Evolutionary conservation across 805 yeast species (phyloP), one percentile per base, ranked within the genome.

Genomic region (Wickerhamomyces mucosus): DNA sequence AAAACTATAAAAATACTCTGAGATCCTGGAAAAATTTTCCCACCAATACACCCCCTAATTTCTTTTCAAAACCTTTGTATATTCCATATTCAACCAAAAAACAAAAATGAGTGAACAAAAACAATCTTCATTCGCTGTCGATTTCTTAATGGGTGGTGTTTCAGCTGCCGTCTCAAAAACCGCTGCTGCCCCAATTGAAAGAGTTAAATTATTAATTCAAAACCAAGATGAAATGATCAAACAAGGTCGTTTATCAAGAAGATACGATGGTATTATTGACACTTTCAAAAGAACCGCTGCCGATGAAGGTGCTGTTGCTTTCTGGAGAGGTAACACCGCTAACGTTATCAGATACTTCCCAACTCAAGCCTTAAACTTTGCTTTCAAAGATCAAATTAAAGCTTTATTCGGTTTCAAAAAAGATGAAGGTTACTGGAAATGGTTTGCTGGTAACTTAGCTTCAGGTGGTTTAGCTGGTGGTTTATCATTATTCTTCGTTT

Each of bases 321-420:
- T 86, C 89, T 86, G 96, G 96, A 81, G 96, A 81, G 96, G 96
- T 77, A 86, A 86, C 88, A 88, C 96, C 48, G 96, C 96, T 58
- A 86, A 86, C 70, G 96, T 86, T 63, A 79, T 86, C 72, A 83
- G 96, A 75, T 86, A 88, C 78, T 86, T 86, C 94, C 96, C 96
- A 67, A 88, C 96, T 65, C 96, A 86, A 72, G 96, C 96, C 56
- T 77, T 86, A 62, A 86, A 86, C 81, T 88, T 86, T 58, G 96
- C 96, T 58, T 88, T 86, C 89, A 88, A 86, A 75, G 96, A 88
- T 67, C 82, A 84, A 72, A 83, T 88, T 73, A 86, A 86, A 79
- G 75, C 77, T 55, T 66, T 86, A 79, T 86, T 86, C 63, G 95
- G 95, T 70, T 85, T 85, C 85, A 86, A 86, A 79, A 86, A 86